phyloP scores from a whole-genome alignment of 2,329 filamentous ascomycete species.

The Penicillium polonicum region DNA sequence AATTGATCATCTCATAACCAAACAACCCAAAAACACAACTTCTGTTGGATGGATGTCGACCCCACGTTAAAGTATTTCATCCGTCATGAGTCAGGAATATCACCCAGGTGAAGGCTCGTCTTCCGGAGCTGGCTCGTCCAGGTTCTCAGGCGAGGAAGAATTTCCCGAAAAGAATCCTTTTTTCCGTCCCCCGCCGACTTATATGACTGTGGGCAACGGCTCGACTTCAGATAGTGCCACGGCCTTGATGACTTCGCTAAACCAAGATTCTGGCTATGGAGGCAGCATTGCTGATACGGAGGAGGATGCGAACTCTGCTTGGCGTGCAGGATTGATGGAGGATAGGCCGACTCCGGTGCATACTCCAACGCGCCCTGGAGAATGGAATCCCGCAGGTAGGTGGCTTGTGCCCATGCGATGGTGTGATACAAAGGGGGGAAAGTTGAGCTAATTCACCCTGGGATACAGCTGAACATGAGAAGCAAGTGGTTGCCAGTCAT shows the following conservation, averaged over 20 bases:
- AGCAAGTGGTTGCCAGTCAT: constrained; percentile 71
- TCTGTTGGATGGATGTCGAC: constrained; percentile 18
- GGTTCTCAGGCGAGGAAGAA: constrained; percentile 29
- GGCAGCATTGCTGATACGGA: constrained; percentile 66
- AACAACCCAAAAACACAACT: constrained; percentile 7
- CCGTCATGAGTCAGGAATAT: constrained; percentile 47
- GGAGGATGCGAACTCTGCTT: constrained; percentile 46
- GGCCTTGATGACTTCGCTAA: constrained; percentile 75
- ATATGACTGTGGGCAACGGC: constrained; percentile 85
- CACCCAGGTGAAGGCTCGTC: constrained; percentile 33
- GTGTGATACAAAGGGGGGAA: neutral
- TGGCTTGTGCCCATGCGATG: neutral
- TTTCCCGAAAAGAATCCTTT: constrained; percentile 27
- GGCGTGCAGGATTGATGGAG: constrained; percentile 57
- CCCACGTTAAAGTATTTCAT: constrained; percentile 9
- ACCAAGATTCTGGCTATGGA: constrained; percentile 89
- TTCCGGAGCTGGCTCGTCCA: constrained; percentile 41
- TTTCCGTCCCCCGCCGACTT: constrained; percentile 55
- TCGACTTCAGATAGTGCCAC: constrained; percentile 78
- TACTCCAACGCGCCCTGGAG: constrained; percentile 52
- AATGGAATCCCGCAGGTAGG: constrained; percentile 47
- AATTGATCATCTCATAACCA: constrained; percentile 22
- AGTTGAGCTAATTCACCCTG: constrained; percentile 17
- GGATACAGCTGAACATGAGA: constrained; percentile 58
- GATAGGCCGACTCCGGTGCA: constrained; percentile 59